These are phyloP conservation scores for Clavaria fumosa DNA, from an alignment of 768 basidiomycete genomes.

Conservation along the genomic window DNA sequence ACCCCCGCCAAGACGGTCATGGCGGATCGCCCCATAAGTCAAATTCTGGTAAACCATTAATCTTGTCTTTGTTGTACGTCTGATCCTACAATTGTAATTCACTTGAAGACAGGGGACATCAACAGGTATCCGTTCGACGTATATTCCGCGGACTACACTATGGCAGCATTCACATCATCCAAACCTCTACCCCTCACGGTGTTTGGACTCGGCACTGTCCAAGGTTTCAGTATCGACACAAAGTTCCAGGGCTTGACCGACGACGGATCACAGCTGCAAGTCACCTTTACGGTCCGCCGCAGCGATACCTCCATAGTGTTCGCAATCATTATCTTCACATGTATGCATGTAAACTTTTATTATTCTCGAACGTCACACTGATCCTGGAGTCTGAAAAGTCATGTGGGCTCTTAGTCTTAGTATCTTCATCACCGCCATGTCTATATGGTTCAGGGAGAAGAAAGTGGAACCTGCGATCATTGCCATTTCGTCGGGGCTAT, in stretches of 20 bases:
- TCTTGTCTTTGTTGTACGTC: not conserved
- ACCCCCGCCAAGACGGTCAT: not conserved
- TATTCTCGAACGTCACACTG: not conserved
- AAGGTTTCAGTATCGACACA: not conserved
- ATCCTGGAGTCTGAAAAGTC: too few species aligned
- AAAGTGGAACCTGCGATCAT: conserved; percentile 6
- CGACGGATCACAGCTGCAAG: conserved; percentile 2
- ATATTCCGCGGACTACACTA: conserved; percentile 1
- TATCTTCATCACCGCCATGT: conserved; percentile 7
- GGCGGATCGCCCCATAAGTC: not conserved
- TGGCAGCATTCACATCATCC: conserved; percentile 3
- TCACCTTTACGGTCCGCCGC: not conserved
- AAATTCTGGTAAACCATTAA: too few species aligned
- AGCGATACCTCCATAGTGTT: conserved; percentile 6
- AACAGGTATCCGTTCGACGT: conserved; percentile 7
- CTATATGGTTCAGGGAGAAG: conserved; percentile 4
- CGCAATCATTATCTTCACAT: conserved; percentile 1
- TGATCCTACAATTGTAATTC: not conserved
- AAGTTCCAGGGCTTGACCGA: not conserved
- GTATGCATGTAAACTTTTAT: not conserved
- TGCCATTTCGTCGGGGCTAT: conserved; percentile 6
- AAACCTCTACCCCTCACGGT: conserved; percentile 3
- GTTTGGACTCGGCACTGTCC: too few species aligned
- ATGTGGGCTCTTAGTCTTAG: conserved; percentile 6
- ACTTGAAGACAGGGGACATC: not conserved